A percentile compares a stretch with the other conserved stretches of the same genome.
phyloP scores from a whole-genome alignment of 805 yeast species.

The Brettanomyces bruxellensis region DNA sequence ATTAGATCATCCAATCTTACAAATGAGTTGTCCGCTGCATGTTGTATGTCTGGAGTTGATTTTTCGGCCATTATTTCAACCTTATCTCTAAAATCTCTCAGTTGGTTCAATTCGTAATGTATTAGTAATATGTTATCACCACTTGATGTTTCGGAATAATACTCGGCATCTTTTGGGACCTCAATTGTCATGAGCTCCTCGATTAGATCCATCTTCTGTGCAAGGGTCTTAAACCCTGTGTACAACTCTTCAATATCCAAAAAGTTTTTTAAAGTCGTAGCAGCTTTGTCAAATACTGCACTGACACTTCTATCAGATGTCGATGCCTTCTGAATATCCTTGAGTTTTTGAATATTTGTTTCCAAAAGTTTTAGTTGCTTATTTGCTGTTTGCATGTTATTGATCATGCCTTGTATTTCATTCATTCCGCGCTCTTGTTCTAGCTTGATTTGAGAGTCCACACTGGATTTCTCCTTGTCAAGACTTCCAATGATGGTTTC shows the following conservation, averaged over 20 bases:
- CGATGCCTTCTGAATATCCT: conserved; percentile 37
- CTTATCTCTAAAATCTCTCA: conserved; percentile 74
- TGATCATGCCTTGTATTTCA: conserved; percentile 15
- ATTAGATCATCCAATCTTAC: conserved; percentile 39
- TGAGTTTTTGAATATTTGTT: conserved; percentile 23
- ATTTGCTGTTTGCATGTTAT: conserved; percentile 21
- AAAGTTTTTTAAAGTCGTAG: conserved; percentile 63
- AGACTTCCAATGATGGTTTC: conserved; percentile 45
- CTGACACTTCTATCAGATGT: conserved; percentile 55
- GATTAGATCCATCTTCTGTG: conserved; percentile 39
- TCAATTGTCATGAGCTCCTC: conserved; percentile 44
- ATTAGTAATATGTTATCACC: conserved; percentile 51
- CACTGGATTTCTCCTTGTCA: conserved; percentile 58
- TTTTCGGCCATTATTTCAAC: conserved; percentile 42
- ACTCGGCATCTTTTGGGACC: conserved; percentile 12
- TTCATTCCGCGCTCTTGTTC: conserved; percentile 45
- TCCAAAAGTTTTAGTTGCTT: conserved; percentile 43
- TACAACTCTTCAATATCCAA: conserved; percentile 59
- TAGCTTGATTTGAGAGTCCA: conserved; percentile 66
- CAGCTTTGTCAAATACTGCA: conserved; percentile 57
- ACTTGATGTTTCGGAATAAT: conserved; percentile 28
- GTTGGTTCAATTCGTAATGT: conserved; percentile 61
- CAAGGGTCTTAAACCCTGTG: conserved; percentile 50
- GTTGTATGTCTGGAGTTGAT: conserved; percentile 52
- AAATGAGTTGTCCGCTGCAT: conserved; percentile 53